phyloP scores from a whole-genome alignment of 2,329 filamentous ascomycete genomes.

The Aspergillus intermedius region DNA sequence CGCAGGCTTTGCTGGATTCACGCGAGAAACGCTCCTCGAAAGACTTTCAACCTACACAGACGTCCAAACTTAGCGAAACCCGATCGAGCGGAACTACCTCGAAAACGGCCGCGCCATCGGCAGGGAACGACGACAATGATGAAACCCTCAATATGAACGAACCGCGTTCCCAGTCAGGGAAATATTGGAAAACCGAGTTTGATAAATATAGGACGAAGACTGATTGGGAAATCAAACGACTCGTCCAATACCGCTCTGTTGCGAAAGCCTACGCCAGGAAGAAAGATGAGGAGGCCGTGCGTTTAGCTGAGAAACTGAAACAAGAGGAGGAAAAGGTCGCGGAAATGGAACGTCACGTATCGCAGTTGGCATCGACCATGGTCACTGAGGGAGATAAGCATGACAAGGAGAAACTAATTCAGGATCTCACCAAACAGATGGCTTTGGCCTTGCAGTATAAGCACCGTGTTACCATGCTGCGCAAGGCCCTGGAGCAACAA shows the following conservation, averaged over 20 bases:
- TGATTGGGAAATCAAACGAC: slow-evolving; percentile 53
- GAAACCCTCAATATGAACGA: slow-evolving; percentile 49
- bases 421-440: slow-evolving; percentile 39
- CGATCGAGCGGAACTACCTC: slow-evolving; percentile 10
- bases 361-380: slow-evolving; percentile 37
- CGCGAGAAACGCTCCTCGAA: slow-evolving; percentile 28
- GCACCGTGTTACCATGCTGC: slow-evolving; percentile 33
- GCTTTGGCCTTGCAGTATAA: slow-evolving; percentile 40
- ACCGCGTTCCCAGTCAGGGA: slow-evolving; percentile 52
- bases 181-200: slow-evolving; percentile 58
- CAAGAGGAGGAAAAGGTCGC: slow-evolving; percentile 43
- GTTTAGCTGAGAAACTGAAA: slow-evolving; percentile 47
- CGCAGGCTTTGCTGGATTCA: slow-evolving; percentile 34
- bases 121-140: slow-evolving; percentile 32
- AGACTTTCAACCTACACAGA: slow-evolving; percentile 12
- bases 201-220: slow-evolving; percentile 53
- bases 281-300: slow-evolving; percentile 51
- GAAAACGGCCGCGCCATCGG: slow-evolving; percentile 11
- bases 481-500: slow-evolving; percentile 33
- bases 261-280: slow-evolving; percentile 55
- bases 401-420: slow-evolving; percentile 37
- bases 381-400: slow-evolving; percentile 22
- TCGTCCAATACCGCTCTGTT: slow-evolving; percentile 54
- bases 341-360: slow-evolving; percentile 39
- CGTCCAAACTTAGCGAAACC: slow-evolving; percentile 8